These are phyloP conservation scores for Claviceps sp. DNA, from an alignment of 2,329 filamentous ascomycete genomes.

Conservation along the genomic window DNA sequence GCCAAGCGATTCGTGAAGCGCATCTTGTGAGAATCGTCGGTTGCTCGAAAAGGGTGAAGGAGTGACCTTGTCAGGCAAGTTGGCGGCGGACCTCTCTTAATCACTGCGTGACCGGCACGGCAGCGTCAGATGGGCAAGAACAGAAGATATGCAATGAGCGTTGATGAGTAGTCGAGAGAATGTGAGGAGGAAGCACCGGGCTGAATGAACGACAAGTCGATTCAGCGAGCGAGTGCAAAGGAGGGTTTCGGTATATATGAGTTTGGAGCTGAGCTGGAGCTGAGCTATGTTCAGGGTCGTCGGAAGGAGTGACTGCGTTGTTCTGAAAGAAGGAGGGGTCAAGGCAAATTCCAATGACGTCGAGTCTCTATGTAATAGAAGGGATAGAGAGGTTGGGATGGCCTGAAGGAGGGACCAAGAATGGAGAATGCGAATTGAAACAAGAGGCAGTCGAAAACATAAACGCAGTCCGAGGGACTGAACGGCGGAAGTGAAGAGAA, in stretches of 20 bases:
- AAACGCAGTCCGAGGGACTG: neutral
- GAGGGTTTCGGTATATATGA: neutral
- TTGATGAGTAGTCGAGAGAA: neutral
- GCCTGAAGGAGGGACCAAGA: neutral
- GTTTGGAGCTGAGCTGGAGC: neutral
- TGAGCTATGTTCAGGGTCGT: neutral
- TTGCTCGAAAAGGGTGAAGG: neutral
- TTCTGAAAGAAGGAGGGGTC: neutral
- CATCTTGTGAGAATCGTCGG: conserved; percentile 6
- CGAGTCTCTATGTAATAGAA: conserved; percentile 7
- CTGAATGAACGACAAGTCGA: neutral
- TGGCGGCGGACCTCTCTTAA: neutral
- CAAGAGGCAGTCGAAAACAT: neutral
- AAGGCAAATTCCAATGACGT: conserved; percentile 8
- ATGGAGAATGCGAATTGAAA: conserved; percentile 1
- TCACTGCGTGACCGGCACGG: conserved; percentile 11
- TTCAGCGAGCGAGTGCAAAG: neutral
- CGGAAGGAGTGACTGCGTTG: neutral
- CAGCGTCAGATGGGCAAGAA: neutral
- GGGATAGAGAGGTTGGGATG: neutral
- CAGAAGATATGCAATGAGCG: neutral
- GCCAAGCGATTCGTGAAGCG: conserved; percentile 11
- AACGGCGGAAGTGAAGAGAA: conserved; percentile 7
- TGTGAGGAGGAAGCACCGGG: neutral
- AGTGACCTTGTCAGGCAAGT: neutral